A percentile compares a stretch with the other conserved stretches of the same genome.
Conservation (phyloP, 73 alveolate genomes). For the Paramecium biaurelia region DNA sequence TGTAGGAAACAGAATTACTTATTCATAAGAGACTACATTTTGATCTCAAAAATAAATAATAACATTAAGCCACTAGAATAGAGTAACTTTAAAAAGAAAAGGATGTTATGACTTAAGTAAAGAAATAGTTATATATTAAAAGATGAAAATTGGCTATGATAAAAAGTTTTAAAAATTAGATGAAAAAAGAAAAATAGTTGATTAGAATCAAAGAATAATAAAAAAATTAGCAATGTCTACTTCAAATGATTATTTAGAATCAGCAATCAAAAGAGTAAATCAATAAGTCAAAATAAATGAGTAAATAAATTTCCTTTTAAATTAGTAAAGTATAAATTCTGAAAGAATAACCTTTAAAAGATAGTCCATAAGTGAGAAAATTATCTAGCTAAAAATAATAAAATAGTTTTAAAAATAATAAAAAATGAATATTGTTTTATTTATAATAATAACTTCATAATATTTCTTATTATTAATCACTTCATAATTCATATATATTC, state of each 20-base stretch:
- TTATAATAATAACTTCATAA: background rate
- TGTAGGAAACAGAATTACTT: background rate
- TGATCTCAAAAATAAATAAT: background rate
- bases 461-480: background rate
- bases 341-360: background rate
- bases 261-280: background rate
- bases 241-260: constrained; percentile 23
- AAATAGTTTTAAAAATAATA: background rate
- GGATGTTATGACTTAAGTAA: background rate
- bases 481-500: background rate
- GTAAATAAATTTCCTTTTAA: background rate
- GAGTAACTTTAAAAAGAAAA: constrained; percentile 12
- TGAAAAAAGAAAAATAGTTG: background rate
- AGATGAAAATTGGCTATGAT: constrained; percentile 46
- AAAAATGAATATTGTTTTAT: background rate
- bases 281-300: constrained; percentile 14
- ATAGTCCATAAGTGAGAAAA: background rate
- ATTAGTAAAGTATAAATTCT: background rate
- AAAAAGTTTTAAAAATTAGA: constrained; percentile 3
- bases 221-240: background rate
- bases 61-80: background rate
- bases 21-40: background rate
- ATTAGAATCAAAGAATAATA: background rate
- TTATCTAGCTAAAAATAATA: background rate
- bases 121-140: background rate